Conservation (phyloP, 129 eudicot genomes). For the Ambrosia trifida region DNA sequence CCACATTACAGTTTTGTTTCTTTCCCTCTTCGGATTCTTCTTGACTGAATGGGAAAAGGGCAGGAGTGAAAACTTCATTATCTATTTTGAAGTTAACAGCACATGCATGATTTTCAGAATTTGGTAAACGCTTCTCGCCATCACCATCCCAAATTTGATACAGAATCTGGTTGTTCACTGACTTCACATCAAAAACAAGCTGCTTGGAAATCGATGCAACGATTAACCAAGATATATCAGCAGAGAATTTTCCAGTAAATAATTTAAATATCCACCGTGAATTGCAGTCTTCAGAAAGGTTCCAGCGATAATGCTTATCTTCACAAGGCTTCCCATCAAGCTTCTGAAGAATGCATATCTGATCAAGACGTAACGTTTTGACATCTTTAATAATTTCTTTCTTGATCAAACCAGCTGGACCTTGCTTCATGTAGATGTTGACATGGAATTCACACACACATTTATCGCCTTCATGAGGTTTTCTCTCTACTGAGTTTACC, state of each 20-base stretch:
- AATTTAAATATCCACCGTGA: constrained; percentile 52
- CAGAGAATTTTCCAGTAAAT: constrained; percentile 65
- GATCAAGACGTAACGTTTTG: constrained; percentile 46
- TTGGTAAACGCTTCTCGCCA: constrained; percentile 26
- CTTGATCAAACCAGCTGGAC: constrained; percentile 47
- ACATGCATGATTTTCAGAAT: constrained; percentile 33
- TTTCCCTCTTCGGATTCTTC: constrained; percentile 26
- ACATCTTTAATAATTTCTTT: constrained; percentile 55
- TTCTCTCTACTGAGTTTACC: constrained; percentile 79
- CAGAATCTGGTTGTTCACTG: constrained; percentile 59
- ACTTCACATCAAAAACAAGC: constrained; percentile 59
- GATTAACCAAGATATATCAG: constrained; percentile 80
- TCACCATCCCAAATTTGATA: constrained; percentile 65
- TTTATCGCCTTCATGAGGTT: constrained; percentile 60
- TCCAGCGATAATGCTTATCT: constrained; percentile 70
- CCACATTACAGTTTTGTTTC: constrained; percentile 17
- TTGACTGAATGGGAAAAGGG: constrained; percentile 41
- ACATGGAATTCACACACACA: constrained; percentile 72
- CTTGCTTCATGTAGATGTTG: constrained; percentile 59
- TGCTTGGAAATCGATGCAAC: constrained; percentile 74
- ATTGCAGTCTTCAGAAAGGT: constrained; percentile 63
- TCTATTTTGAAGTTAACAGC: constrained; percentile 67
- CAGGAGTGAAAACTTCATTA: constrained; percentile 48
- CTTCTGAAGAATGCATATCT: constrained; percentile 66
- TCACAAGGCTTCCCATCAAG: constrained; percentile 72